Evolutionary conservation across 371 early-diverging fungal species (phyloP), one percentile per base, ranked within the genome.

Genomic region (Polyrhizophydium stewartii): DNA sequence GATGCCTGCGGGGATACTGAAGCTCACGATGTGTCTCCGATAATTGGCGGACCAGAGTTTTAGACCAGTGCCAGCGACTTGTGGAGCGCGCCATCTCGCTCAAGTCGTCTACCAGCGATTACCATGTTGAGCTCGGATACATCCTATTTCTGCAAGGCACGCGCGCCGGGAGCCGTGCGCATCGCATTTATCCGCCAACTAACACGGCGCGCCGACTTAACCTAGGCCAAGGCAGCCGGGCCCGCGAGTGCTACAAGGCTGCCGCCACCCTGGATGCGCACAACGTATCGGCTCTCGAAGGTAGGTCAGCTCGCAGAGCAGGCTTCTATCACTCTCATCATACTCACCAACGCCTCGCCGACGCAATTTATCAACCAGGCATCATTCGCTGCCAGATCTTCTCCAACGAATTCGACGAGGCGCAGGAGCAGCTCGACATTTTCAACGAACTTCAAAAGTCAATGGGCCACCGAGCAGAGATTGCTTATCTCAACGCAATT

Each of bases 381-480:
- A 38, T 71, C 28, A 73, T 76, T 40, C 63, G 68, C n/a, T 79
- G 76, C 55, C 69, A 66, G 49, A 52, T 79, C 27, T 69, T 58
- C 43, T 59, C 46, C 5, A 69, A 71, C 25, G 65, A 73, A 7
- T 72, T 63, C 41, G 67, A 66, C 0, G 64, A 57, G 16, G 79
- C 79, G 13, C 71, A 73, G 57, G 79, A 79, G 58, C 79, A 79
- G 62, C 59, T 79, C 19, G 74, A 79, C 47, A 63, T 76, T 46
- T 72, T 73, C 52, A 60, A 71, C 24, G 76, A 76, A 32, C 49
- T 78, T 30, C 76, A 76, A 43, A 55, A 52, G 32, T 55, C 60
- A n/a, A 53, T 69, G 53, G 65, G 68, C 68, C 59, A 24, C 25
- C 70, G 73, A 13, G 59, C 72, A 1, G 69, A 67, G 31, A 66